phyloP scores from a whole-genome alignment of 148 eudicot genomes.

The Chenopodium formosanum region DNA sequence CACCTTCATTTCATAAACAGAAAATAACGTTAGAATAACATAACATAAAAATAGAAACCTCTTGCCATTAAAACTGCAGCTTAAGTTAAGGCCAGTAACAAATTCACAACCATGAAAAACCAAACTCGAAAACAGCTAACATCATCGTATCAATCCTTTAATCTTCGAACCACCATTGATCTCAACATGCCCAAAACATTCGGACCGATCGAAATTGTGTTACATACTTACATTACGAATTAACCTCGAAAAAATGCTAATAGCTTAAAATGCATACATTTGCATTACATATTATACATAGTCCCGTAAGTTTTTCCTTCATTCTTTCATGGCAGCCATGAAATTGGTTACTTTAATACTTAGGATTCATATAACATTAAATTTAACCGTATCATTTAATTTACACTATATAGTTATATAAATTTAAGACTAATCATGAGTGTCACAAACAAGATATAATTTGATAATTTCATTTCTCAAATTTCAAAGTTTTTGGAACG shows the following conservation, averaged over 20 bases:
- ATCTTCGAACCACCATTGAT: neutral
- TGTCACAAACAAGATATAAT: neutral
- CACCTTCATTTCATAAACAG: neutral
- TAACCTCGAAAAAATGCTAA: no score
- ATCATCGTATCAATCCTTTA: neutral
- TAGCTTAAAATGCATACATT: no score
- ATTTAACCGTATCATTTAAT: neutral
- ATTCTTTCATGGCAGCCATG: conserved; percentile 20
- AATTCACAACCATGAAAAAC: neutral
- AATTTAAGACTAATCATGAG: no score
- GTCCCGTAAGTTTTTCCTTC: neutral
- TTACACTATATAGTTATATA: neutral
- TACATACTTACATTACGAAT: no score
- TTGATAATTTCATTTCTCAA: no score
- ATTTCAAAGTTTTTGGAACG: neutral
- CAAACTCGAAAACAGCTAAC: neutral
- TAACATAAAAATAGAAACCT: neutral
- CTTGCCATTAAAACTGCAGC: neutral
- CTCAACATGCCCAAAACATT: neutral
- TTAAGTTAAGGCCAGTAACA: neutral
- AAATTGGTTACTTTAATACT: neutral
- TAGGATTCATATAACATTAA: no score
- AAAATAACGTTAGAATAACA: no score
- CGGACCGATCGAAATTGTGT: neutral
- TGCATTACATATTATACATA: no score